Evolutionary conservation across 192 early-diverging fungal species (phyloP), one percentile per base, ranked within the genome.

Genomic region (Entomortierella beljakovae): DNA sequence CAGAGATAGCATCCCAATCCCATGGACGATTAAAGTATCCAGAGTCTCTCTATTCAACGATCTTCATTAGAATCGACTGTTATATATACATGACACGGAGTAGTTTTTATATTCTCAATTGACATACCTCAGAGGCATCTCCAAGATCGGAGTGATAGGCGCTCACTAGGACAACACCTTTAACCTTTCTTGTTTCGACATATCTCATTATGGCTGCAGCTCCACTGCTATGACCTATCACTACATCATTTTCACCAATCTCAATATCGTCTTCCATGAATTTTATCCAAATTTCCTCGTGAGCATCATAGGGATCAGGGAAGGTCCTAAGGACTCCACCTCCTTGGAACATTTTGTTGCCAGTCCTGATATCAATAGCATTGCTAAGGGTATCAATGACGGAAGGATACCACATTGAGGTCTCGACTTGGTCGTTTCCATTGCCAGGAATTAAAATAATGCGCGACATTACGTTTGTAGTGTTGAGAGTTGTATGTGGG

Each of bases 21-120:
- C 82, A 83, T 2, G 82, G 71, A 1, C 76, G 58, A 18, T 71
- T 73, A 54, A 83, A 80, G 34, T 83, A 83, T 61, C 70, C 82
- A n/a, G 82, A 23, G 20, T 80, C 70, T 18, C 61, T 56, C 72
- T 81, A 58, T 31, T 2, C 42, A 49, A 40, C 6, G 32, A 13
- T 25, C 3, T 1, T 11, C 4, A 26, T 42, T 42, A 43, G 57
- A n/a, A 16, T 34, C 28, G 2, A 8, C 20, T 50, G 7, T 50
- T 4, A 18, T 50, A 25, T 50, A 50, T 50, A n/a, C 6, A 50
- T 50, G 49, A 18, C n/a, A n/a, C n/a, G n/a, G n/a, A n/a, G n/a
- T n/a, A n/a, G n/a, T n/a, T n/a, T n/a, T 9, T 3, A 55, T 29
- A 55, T 29, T 55, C 53, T 25, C 6, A 29, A 9, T 5, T 57